Base-by-base conservation (phyloP, 148 eudicot species). In the Vaccinium macrocarpon region DNA sequence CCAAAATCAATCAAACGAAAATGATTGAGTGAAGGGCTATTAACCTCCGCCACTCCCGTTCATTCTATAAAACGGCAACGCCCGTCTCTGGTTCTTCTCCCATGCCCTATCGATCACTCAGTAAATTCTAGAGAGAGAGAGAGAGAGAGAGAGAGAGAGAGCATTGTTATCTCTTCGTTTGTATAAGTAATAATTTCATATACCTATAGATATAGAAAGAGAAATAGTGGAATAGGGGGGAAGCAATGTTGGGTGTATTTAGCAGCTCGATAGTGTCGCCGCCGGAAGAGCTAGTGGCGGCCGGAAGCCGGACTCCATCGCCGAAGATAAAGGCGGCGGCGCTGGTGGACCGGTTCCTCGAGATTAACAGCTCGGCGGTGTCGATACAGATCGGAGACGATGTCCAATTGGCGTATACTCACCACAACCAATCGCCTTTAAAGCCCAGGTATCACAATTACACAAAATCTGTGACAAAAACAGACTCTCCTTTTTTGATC, bases 271-370 rank as follows among this genome's bases (percentile, higher is more conserved):
- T 95, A 7, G 89, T 95, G 61, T 89, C 96, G 29, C 94, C 98
- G 70, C 98, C 98, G 82, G 97, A 95, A 48, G 98, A 95, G 94
- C 87, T 95, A 80, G 98, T 95, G 72, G 97, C 94, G 0, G 98
- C 98, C 80, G 98, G 98, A 3, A 87, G 94, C 90, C 86, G 98
- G 76, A 92, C 98, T 10, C 98, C 98, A 83, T 95, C 98, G 81
- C 98, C 98, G 42, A 95, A 95, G 91, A 90, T 86, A 51, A 90
- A 87, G 83, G 89, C 96, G 82, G 82, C 82, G 46, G 90, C 91
- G 71, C 91, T 95, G 42, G 68, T 95, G 85, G 86, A 87, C 72
- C 90, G 94, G 70, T 95, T 95, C 87, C 59, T 93, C 10, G 85
- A 82, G 9, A 84, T 55, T 16, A 90, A 87, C 83, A 66, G 87